phyloP scores from a whole-genome alignment of 2,329 filamentous ascomycete genomes.

The Claviceps africana region DNA sequence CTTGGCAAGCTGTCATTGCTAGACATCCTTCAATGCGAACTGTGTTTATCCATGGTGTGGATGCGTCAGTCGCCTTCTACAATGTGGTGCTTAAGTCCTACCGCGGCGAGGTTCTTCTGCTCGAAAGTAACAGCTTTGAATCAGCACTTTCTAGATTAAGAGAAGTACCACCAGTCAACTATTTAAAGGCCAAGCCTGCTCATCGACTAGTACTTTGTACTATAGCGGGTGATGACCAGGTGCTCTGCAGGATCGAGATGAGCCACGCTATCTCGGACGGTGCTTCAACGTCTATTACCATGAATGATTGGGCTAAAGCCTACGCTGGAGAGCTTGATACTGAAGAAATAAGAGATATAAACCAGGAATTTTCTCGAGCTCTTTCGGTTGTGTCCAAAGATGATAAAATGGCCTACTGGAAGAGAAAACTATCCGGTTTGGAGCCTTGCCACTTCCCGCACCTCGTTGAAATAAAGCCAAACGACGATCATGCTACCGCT shows the following conservation, averaged over 20 bases:
- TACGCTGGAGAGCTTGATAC: constrained; percentile 2
- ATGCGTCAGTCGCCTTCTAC: constrained; percentile 5
- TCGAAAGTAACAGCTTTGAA: neutral
- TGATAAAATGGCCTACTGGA: constrained; percentile 6
- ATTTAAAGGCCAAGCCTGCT: neutral
- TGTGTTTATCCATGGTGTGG: constrained; percentile 4
- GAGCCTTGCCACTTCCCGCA: constrained; percentile 6
- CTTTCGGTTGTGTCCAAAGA: constrained; percentile 1
- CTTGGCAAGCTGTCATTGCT: constrained; percentile 6
- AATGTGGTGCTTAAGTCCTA: neutral
- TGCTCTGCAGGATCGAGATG: constrained; percentile 6
- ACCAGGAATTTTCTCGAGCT: neutral
- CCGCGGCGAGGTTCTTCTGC: neutral
- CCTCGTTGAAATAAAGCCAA: neutral
- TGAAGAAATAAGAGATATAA: neutral
- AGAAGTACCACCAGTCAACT: neutral
- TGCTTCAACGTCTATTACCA: constrained; percentile 3
- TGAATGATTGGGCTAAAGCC: constrained; percentile 2
- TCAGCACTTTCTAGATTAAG: neutral
- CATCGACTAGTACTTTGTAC: neutral
- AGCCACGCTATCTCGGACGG: constrained; percentile 8
- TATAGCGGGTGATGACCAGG: neutral
- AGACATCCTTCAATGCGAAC: constrained; percentile 7
- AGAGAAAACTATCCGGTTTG: constrained; percentile 1
- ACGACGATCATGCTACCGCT: neutral